Evolutionary conservation across 1,139 yeast species (phyloP).

Genomic region (Yarrowia galli): DNA sequence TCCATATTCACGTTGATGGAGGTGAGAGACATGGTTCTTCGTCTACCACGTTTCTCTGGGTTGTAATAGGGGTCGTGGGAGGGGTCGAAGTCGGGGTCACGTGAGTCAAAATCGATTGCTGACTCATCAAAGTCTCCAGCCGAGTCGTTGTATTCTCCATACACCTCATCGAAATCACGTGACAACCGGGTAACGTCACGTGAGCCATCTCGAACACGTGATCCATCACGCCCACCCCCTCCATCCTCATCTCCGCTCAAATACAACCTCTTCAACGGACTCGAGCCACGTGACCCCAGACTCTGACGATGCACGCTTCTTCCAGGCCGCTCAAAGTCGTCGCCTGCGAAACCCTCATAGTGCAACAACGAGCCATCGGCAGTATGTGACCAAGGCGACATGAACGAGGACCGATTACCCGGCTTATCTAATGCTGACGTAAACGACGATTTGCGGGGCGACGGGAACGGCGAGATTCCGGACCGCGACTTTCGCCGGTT

Average conservation of each 20-base stretch:
- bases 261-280: constrained; percentile 2
- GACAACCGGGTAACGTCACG: not conserved
- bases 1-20: constrained; percentile 35
- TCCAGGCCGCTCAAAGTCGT: constrained; percentile 7
- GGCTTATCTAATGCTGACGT: constrained; percentile 3
- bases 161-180: constrained; percentile 2
- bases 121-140: constrained; percentile 5
- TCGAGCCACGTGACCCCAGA: not conserved
- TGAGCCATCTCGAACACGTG: not conserved
- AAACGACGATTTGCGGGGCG: constrained; percentile 13
- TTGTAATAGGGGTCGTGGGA: constrained; percentile 25
- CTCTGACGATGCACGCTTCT: not conserved
- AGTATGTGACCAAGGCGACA: constrained; percentile 30
- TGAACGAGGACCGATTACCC: constrained; percentile 24
- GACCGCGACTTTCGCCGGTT: constrained; percentile 9
- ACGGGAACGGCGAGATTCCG: constrained; percentile 15
- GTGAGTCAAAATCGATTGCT: not conserved
- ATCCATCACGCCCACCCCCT: no score
- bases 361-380: constrained; percentile 12
- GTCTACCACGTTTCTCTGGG: constrained; percentile 20
- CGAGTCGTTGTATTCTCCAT: not conserved
- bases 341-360: constrained; percentile 15
- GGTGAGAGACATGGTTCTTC: constrained; percentile 35
- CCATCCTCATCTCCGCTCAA: not conserved
- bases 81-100: not conserved